Percentiles rank a stretch among this genome's conserved stretches.
Evolutionary conservation across 208 protist species (phyloP).

Genomic region (Crithidia expoeki): DNA sequence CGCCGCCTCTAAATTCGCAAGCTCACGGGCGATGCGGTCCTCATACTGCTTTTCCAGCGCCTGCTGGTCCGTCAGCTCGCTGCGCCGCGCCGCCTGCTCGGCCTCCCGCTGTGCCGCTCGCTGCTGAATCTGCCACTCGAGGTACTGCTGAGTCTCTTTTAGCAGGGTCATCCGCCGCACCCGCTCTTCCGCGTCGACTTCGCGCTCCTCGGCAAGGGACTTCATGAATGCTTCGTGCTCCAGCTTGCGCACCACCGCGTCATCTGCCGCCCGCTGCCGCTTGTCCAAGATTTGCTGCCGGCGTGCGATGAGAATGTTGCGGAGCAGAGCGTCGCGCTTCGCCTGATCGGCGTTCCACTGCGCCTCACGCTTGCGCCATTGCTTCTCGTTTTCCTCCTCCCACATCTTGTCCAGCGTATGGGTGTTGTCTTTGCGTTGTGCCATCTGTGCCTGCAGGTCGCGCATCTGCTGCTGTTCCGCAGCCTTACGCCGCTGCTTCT

Average conservation of each 20-base stretch:
- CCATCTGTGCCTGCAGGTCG: conserved; percentile 58
- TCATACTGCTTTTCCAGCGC: conserved; percentile 55
- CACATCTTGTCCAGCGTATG: conserved; percentile 72
- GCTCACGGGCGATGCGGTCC: conserved; percentile 70
- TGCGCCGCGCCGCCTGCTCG: conserved; percentile 37
- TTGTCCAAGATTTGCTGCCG: conserved; percentile 84
- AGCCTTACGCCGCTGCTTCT: conserved; percentile 41
- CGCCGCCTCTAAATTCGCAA: conserved; percentile 78
- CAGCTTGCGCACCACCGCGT: conserved; percentile 34
- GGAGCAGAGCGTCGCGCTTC: conserved; percentile 63
- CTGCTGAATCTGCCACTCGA: conserved; percentile 68
- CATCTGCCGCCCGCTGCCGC: conserved; percentile 47
- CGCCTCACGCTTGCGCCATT: conserved; percentile 84
- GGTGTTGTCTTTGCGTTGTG: conserved; percentile 55
- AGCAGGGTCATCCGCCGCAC: conserved; percentile 44
- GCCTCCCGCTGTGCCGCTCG: conserved; percentile 48
- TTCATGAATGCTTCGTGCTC: conserved; percentile 64
- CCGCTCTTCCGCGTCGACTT: conserved; percentile 56
- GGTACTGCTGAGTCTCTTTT: conserved; percentile 73
- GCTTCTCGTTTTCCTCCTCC: conserved; percentile 77
- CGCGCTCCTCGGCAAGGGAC: conserved; percentile 34
- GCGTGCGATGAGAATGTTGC: conserved; percentile 74
- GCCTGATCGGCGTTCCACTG: conserved; percentile 70
- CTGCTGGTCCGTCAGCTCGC: conserved; percentile 66
- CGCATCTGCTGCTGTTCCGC: conserved; percentile 47